Percentiles rank a stretch among this genome's conserved stretches.
These are phyloP conservation scores for Abelmoschus esculentus DNA, from an alignment of 345 rosid species.

Conservation along the genomic window DNA sequence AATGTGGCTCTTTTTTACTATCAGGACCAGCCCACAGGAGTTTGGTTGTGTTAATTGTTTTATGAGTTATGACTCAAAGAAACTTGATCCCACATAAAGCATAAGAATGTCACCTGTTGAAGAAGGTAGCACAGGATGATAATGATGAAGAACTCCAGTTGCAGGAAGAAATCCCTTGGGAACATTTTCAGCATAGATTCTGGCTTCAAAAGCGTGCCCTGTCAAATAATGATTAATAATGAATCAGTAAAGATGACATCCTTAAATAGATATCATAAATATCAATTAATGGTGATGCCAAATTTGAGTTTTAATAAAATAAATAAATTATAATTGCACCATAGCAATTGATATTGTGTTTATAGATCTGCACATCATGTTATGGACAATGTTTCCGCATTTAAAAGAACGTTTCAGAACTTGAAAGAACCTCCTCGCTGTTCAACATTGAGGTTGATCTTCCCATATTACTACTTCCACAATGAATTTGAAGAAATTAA, in stretches of 20 bases:
- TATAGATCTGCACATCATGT: background rate
- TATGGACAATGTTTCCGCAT: background rate
- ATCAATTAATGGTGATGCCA: background rate
- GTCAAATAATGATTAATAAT: slow-evolving; percentile 18
- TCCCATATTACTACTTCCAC: background rate
- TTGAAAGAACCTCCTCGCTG: background rate
- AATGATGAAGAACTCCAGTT: slow-evolving; percentile 84
- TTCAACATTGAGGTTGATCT: background rate
- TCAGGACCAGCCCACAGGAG: background rate
- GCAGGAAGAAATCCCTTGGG: slow-evolving; percentile 92
- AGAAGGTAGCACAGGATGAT: slow-evolving; percentile 57
- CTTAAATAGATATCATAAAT: background rate
- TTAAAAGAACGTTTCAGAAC: background rate
- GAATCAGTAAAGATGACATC: background rate
- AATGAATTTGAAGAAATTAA: too few relatives aligned
- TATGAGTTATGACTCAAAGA: slow-evolving; percentile 2
- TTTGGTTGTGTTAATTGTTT: background rate
- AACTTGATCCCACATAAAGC: background rate
- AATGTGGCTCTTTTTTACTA: background rate
- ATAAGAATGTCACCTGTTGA: slow-evolving; percentile 49
- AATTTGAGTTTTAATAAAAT: background rate
- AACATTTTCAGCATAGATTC: slow-evolving; percentile 95
- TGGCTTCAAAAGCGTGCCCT: slow-evolving; percentile 97
- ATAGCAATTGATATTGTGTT: background rate
- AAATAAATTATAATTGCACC: background rate